Percentiles rank a stretch among this genome's conserved stretches.
Conservation (phyloP, 1,139 yeast species). For the Meyerozyma smithsonii region DNA sequence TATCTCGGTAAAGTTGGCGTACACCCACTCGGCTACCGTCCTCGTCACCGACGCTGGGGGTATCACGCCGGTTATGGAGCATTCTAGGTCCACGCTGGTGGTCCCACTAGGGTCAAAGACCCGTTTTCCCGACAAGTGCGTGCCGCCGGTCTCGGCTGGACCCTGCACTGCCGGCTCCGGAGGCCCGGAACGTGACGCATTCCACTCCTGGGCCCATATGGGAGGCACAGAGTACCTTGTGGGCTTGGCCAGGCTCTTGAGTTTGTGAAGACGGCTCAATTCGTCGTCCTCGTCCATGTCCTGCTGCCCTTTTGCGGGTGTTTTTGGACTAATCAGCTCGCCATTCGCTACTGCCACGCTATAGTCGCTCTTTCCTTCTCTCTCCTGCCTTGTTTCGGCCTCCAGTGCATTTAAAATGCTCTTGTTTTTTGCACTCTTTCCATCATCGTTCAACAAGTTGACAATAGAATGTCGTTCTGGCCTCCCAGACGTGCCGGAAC, state of each 20-base stretch:
- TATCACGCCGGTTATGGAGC: slow-evolving; percentile 64
- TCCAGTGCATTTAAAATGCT: not conserved
- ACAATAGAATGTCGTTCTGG: slow-evolving; percentile 28
- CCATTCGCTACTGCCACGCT: too few relatives aligned
- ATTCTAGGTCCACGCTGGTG: slow-evolving; percentile 41
- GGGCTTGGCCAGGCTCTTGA: slow-evolving; percentile 42
- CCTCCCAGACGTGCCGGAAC: slow-evolving; percentile 4
- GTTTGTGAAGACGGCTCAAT: slow-evolving; percentile 13
- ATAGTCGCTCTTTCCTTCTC: not conserved
- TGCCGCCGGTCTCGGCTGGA: slow-evolving; percentile 3
- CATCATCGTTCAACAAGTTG: slow-evolving; percentile 22
- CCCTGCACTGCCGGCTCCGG: slow-evolving; percentile 8
- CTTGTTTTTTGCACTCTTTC: not conserved
- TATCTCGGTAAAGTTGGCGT: slow-evolving; percentile 68
- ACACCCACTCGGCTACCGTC: slow-evolving; percentile 84
- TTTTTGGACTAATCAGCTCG: not conserved
- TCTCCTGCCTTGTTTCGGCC: slow-evolving; percentile 6
- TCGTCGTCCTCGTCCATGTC: too few relatives aligned
- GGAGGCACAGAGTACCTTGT: slow-evolving; percentile 64
- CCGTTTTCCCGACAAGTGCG: slow-evolving; percentile 18
- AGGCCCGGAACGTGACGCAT: slow-evolving; percentile 15
- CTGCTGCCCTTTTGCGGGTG: not conserved
- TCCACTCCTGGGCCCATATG: slow-evolving; percentile 78
- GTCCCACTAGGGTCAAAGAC: slow-evolving; percentile 35
- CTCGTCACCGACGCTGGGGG: slow-evolving; percentile 84